Evolutionary conservation across 208 protist genomes (phyloP), one percentile per base, ranked within the genome.

Genomic region (Leishmania amazonensis): DNA sequence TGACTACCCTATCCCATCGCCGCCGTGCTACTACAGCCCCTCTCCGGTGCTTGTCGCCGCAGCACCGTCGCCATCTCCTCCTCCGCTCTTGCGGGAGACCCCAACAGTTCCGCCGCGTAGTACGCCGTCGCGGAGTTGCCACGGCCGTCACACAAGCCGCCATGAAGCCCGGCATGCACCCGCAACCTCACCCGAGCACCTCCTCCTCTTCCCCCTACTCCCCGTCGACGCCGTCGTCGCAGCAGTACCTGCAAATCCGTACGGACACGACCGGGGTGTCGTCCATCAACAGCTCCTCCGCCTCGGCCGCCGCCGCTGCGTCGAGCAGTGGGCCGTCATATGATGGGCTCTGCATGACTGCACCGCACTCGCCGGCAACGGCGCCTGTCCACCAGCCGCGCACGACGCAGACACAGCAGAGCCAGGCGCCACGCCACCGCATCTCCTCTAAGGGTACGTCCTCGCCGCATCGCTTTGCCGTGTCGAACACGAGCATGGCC

Each of bases 231-330:
- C 79, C 74, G 11, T 75, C 60, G 40, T 79, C 62, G 17, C 74
- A 78, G 65, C 80, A 79, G 74, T 68, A 79, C 7, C 74, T 47
- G 31, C 80, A 83, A 40, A 83, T 75, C 60, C 80, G 80, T 75
- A 79, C 80, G 13, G 80, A 83, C 80, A 83, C 74, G 9, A 75
- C 71, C 45, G 45, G 75, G 40, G 77, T 54, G 24, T 83, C 80
- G 17, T 83, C 73, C 71, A 24, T 77, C 24, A 81, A 81, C 79
- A 81, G 53, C 57, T 75, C 78, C 42, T 81, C 73, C 24, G 73
- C 60, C 49, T 78, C 74, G 64, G 47, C 17, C 40, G 31, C 17
- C 1, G 51, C 28, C 79, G 62, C 73, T 60, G 49, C 40, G n/a
- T 79, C 21, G 64, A 8, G 15, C 73, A 64, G 38, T 5, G 40